A percentile compares a stretch with the other conserved stretches of the same genome.
These are phyloP conservation scores for Penicillium maclennaniae DNA, from an alignment of 495 filamentous ascomycete species.

Conservation along the genomic window DNA sequence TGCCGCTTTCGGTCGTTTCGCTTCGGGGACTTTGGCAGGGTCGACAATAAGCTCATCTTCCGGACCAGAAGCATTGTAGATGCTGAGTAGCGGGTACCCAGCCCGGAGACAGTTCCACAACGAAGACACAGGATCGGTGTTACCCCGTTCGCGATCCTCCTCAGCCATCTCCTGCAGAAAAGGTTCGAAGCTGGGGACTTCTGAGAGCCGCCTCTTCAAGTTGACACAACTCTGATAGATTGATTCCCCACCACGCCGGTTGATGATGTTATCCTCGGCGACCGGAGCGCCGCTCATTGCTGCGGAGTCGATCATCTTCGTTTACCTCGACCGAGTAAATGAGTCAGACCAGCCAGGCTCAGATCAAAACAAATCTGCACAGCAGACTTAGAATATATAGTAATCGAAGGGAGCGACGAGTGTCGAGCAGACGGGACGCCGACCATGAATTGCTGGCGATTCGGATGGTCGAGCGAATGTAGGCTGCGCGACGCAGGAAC, in stretches of 20 bases:
- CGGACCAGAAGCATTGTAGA: constrained; percentile 82
- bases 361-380: constrained; percentile 37
- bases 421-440: constrained; percentile 26
- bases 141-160: constrained; percentile 54
- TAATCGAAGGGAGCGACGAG: constrained; percentile 22
- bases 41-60: constrained; percentile 59
- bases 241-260: constrained; percentile 85
- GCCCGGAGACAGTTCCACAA: constrained; percentile 84
- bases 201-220: constrained; percentile 71
- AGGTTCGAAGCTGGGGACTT: constrained; percentile 76
- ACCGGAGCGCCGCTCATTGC: constrained; percentile 53
- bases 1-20: constrained; percentile 65
- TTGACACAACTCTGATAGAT: constrained; percentile 93
- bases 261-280: constrained; percentile 88
- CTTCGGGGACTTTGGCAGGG: constrained; percentile 52
- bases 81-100: constrained; percentile 78
- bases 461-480: constrained; percentile 54
- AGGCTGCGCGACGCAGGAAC: constrained; percentile 72
- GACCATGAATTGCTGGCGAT: constrained; percentile 34
- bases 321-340: constrained; percentile 20
- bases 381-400: constrained; percentile 29
- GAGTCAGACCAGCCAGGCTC: constrained; percentile 32
- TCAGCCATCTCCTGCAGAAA: constrained; percentile 62
- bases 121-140: constrained; percentile 80
- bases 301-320: constrained; percentile 38